Evolutionary conservation across 345 rosid genomes (phyloP), one percentile per base, ranked within the genome.

Genomic region (Pelargonium nanum): DNA sequence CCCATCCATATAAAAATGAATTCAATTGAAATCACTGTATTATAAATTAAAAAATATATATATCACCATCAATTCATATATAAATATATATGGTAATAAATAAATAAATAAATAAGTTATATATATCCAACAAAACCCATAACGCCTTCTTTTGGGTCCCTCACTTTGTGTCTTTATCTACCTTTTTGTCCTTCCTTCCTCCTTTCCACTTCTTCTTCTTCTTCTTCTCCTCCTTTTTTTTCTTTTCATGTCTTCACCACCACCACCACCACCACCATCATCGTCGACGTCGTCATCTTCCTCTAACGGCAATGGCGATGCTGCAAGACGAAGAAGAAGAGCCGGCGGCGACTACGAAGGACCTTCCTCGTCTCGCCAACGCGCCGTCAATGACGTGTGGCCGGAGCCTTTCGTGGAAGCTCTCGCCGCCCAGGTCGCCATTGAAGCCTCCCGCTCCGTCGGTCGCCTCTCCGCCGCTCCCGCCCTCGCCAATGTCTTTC

Each of bases 341-440:
- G 58, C 70, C 19, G 72, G 65, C 6, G 71, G 75, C 56, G 83
- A 65, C 60, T 81, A 77, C 21, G 95, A 85, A 60, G 90, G 85
- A 5, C 87, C 95, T 1, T 78, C 85, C 0, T 74, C 82, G 48
- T 65, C 81, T 12, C 82, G 84, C 26, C 85, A 75, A 16, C 83
- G 79, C 26, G 77, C 72, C 26, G 62, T 55, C 48, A 82, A 76
- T 69, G 98, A 89, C 19, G 81, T 81, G 6, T 93, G 99, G 99
- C 99, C 97, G 0, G 96, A 87, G 61, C 97, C 89, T 60, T 85
- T 93, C 57, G 70, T 93, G 17, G 99, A 93, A 70, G 86, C 91
- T 34, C 87, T 93, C 19, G 96, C 95, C 19, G 61, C 74, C 53
- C 94, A 78, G 24, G 93, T 84, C 8, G 97, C 97, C 64, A 61